Evolutionary conservation across 2,329 filamentous ascomycete species (phyloP), one percentile per base, ranked within the genome.

Genomic region (Harringtonia aguacate): DNA sequence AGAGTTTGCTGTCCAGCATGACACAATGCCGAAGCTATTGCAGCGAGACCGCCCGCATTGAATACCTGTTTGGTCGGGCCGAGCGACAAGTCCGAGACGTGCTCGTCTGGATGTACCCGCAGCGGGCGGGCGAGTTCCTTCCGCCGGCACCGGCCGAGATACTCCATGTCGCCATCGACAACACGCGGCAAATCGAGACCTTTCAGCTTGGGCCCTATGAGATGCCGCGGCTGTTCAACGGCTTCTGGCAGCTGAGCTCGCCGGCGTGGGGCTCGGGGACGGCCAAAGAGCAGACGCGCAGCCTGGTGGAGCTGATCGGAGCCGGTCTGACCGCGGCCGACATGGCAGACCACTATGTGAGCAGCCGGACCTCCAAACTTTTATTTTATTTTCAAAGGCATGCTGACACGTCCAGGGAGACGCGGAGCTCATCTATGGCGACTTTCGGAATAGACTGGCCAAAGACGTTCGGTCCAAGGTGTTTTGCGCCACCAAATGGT

Each of bases 301-400:
- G 56, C 15, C 54, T 63, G 4, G 27, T 45, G 13, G 48, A 48
- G 13, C 51, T 58, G 1, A 45, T 59, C 2, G 48, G 51, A 30
- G 33, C 38, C 10, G 60, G 61, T 0, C 50, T 62, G 4, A 49
- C 46, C 3, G 55, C 56, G 14, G 50, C 57, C 20, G 59, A 62
- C 40, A 62, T 64, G 60, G 61, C 61, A 4, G 60, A 62, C 45
- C 61, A 63, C 36, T 62, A 64, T 41, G 58, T 59, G 46, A 44
- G 57, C 24, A 27, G 24, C 6, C 24, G 10, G 24, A 27, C 24
- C 6, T 6, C 24, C 24, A 27, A 10, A 10, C 24, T 7, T n/a
- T n/a, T n/a, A n/a, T n/a, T n/a, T n/a, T n/a, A n/a, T n/a, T n/a
- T n/a, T n/a, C n/a, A n/a, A 27, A 27, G 17, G 20, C 3, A 12